phyloP scores from a whole-genome alignment of 768 basidiomycete genomes.

The Termitomyces sp. region DNA sequence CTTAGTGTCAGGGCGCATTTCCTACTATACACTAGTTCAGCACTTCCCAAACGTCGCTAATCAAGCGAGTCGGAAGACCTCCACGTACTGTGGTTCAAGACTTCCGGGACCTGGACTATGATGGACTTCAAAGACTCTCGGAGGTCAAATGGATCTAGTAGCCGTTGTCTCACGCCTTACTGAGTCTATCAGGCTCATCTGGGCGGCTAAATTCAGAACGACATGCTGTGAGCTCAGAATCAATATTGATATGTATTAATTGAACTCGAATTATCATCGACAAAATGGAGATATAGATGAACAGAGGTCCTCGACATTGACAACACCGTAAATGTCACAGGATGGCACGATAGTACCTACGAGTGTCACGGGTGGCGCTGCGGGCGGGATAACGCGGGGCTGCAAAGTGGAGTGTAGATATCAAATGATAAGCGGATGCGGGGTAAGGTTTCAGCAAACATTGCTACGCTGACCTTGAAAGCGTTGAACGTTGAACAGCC shows the following conservation, averaged over 20 bases:
- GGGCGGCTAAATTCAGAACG: no score
- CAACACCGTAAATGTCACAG: background rate
- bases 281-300: background rate
- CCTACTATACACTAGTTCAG: background rate
- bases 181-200: background rate
- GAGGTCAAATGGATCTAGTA: no score
- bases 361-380: background rate
- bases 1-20: no score
- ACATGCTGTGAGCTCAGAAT: background rate
- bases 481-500: background rate
- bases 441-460: constrained; percentile 3
- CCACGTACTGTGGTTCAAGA: background rate
- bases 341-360: background rate
- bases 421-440: constrained; percentile 1
- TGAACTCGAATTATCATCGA: background rate
- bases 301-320: background rate
- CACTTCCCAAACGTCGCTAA: no score
- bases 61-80: background rate
- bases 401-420: background rate
- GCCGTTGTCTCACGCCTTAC: background rate
- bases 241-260: no score
- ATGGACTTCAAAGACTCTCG: background rate
- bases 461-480: background rate
- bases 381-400: background rate
- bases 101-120: background rate